A percentile compares a stretch with the other conserved stretches of the same genome.
Evolutionary conservation across 345 rosid genomes (phyloP).

Genomic region (Melaleuca alternifolia): DNA sequence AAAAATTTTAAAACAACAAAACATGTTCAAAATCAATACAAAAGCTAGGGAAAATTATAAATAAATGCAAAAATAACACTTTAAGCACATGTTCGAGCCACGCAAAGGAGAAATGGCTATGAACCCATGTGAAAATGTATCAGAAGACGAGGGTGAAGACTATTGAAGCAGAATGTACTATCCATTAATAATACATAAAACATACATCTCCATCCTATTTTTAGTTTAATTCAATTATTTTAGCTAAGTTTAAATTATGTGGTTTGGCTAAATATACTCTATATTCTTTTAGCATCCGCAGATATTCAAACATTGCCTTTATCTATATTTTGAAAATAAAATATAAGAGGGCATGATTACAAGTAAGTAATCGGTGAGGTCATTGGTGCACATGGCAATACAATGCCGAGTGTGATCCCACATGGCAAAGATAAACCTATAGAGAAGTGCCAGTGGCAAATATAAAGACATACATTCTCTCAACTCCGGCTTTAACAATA

Average conservation of each 20-base stretch:
- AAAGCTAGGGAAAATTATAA: not conserved
- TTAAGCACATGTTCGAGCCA: not conserved
- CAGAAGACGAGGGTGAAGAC: not conserved
- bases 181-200: not conserved
- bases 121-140: no score
- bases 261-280: not conserved
- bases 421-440: not conserved
- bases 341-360: no score
- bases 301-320: not conserved
- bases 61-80: not conserved
- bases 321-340: not conserved
- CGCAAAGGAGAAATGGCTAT: not conserved
- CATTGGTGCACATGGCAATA: not conserved
- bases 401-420: not conserved
- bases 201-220: not conserved
- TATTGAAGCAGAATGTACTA: not conserved
- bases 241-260: not conserved
- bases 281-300: not conserved
- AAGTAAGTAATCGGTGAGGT: not conserved
- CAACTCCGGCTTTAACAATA: not conserved
- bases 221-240: not conserved
- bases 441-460: not conserved
- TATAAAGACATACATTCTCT: not conserved
- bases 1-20: not conserved
- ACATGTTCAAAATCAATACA: not conserved